Conservation (phyloP, 768 basidiomycete species). For the Rhodotorula paludigena region DNA sequence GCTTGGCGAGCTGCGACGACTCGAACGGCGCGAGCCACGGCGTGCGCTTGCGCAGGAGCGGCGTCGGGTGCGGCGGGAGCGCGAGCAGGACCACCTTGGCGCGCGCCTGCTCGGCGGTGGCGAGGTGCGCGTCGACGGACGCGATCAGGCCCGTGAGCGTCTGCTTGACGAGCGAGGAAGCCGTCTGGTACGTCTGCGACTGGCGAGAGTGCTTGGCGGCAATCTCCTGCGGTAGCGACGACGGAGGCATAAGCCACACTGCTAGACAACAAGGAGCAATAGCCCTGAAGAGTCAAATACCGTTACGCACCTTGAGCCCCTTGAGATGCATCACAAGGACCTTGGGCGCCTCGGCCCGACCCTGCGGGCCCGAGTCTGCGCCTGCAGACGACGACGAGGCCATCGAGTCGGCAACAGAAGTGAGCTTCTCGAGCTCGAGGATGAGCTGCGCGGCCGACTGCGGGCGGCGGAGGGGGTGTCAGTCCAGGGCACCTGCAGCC, state of each 20-base stretch:
- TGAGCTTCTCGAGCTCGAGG: constrained; percentile 20
- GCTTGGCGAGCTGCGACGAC: not conserved
- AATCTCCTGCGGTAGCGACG: not conserved
- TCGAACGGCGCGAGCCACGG: constrained; percentile 29
- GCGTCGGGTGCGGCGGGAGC: constrained; percentile 11
- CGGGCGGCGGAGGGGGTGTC: not conserved
- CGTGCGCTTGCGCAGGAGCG: constrained; percentile 20
- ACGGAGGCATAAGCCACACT: no score
- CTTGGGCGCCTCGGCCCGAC: not conserved
- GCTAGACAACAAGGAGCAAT: no score
- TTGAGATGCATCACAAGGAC: constrained; percentile 30
- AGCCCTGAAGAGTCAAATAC: not conserved
- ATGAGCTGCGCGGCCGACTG: constrained; percentile 10
- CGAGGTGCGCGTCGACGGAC: not conserved
- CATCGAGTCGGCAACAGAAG: constrained; percentile 22
- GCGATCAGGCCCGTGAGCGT: constrained; percentile 14
- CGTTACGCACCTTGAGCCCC: constrained; percentile 25
- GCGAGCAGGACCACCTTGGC: constrained; percentile 9
- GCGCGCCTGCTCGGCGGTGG: not conserved
- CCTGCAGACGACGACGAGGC: not conserved
- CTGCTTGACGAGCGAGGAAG: constrained; percentile 2
- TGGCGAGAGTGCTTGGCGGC: constrained; percentile 12
- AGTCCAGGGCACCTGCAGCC: not conserved
- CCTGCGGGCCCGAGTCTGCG: not conserved
- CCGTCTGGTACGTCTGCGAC: constrained; percentile 17